Evolutionary conservation across 352 stramenopile species (phyloP).

Genomic region (Elongisporangium prolatum): DNA sequence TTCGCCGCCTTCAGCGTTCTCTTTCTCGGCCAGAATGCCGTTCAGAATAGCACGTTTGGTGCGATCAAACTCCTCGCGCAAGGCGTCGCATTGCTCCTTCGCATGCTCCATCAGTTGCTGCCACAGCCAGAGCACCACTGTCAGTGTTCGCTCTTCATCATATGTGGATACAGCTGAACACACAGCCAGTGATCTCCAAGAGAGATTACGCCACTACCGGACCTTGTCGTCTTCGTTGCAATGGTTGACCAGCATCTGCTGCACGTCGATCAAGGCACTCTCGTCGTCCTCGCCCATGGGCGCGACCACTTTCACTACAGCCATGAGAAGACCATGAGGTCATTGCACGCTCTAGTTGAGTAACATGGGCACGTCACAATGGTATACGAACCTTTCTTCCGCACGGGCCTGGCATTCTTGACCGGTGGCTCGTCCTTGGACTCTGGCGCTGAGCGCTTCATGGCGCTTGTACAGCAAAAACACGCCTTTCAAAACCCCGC

Average conservation of each 20-base stretch:
- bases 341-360: too few relatives aligned
- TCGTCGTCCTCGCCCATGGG: slow-evolving; percentile 8
- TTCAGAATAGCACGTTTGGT: slow-evolving; percentile 54
- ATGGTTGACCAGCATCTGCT: slow-evolving; percentile 12
- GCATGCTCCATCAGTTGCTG: slow-evolving; percentile 63
- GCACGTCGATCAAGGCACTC: slow-evolving; percentile 16
- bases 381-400: background rate
- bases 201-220: too few relatives aligned
- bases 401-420: background rate
- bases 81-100: slow-evolving; percentile 33
- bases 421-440: background rate
- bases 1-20: slow-evolving; percentile 21
- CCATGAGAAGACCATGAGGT: too few relatives aligned
- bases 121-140: background rate
- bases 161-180: too few relatives aligned
- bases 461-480: background rate
- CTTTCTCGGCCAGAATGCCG: slow-evolving; percentile 54
- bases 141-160: background rate
- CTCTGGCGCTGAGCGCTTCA: background rate
- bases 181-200: too few relatives aligned
- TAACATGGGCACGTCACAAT: too few relatives aligned
- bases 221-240: slow-evolving; percentile 16
- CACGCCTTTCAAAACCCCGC: background rate
- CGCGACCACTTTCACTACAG: background rate
- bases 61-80: slow-evolving; percentile 43